Base-by-base conservation (phyloP, 1,284 basidiomycete genomes). In the Moesziomyces antarcticus region DNA sequence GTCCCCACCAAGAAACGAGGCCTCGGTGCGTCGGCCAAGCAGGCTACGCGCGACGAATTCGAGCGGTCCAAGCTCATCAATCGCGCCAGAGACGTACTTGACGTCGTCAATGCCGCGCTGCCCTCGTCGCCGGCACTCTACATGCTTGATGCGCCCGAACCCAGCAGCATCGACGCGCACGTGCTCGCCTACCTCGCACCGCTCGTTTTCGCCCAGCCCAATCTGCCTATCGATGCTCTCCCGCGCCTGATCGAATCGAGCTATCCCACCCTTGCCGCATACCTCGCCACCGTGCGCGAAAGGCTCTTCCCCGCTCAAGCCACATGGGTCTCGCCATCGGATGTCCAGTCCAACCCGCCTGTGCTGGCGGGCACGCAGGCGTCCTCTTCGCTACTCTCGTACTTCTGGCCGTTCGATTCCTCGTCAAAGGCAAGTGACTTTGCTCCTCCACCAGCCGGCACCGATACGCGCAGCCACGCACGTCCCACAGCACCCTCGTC, bases 171-270 rank as follows among this genome's bases (percentile, higher is more conserved):
- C 7, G 78, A 80, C 41, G 71, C 64, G 9, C 62, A 77, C 8
- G 50, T 75, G 10, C 78, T 76, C 43, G 69, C 57, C 20, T 62
- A 59, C n/a, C 71, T 80, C 7, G 78, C 73, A 25, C 78, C 78
- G 8, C 45, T 78, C 13, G 8, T 78, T 13, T 67, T 59, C 11
- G 33, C 56, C 5, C 16, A 21, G 14, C 68, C 67, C 5, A 30
- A 44, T 27, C 53, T 76, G 37, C 76, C 76, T 1, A 50, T 70
- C 1, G 57, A 64, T 18, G 55, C 65, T 5, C 53, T 78, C 8
- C 48, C 76, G 1, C 20, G 24, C 13, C 58, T 78, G 11, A 20
- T 78, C 27, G 25, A 44, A 20, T 20, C 45, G 1, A 54, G 58
- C 30, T 80, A 75, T 30, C 65, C 73, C 1, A 14, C 21, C 1